Percentiles rank a stretch among this genome's conserved stretches.
Evolutionary conservation across 2,329 filamentous ascomycete species (phyloP).

Genomic region (Grosmannia serpens): DNA sequence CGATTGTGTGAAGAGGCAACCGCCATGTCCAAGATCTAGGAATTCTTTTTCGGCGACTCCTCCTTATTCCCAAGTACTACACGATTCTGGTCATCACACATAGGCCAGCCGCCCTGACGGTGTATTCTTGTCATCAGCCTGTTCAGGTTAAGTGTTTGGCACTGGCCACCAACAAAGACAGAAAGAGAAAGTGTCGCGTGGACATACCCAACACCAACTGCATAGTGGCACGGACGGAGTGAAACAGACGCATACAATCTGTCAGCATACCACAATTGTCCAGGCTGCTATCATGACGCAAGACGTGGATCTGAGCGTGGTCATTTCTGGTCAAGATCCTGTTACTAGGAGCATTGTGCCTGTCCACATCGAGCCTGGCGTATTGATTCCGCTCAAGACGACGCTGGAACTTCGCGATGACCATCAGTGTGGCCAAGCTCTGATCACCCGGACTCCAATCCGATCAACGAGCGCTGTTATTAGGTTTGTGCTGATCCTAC

Average conservation of each 20-base stretch:
- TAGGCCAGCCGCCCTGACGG: slow-evolving; percentile 9
- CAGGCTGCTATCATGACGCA: slow-evolving; percentile 10
- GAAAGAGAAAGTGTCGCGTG: background rate
- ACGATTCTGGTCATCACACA: slow-evolving; percentile 1
- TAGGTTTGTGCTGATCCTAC: slow-evolving; percentile 36
- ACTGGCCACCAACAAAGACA: background rate
- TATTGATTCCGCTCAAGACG: slow-evolving; percentile 53
- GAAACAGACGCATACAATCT: background rate
- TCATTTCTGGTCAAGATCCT: slow-evolving; percentile 20
- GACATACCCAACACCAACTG: too few species aligned
- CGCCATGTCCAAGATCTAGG: slow-evolving; percentile 17
- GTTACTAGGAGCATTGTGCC: slow-evolving; percentile 21
- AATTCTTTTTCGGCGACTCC: slow-evolving; percentile 14
- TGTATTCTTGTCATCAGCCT: background rate
- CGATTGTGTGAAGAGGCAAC: slow-evolving; percentile 10
- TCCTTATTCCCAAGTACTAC: slow-evolving; percentile 3
- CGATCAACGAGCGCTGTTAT: slow-evolving; percentile 62
- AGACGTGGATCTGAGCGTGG: slow-evolving; percentile 6
- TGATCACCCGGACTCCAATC: slow-evolving; percentile 60
- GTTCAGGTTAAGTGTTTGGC: background rate
- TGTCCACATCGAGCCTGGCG: slow-evolving; percentile 28
- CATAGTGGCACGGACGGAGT: background rate
- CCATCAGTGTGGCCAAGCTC: slow-evolving; percentile 48
- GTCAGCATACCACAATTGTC: background rate
- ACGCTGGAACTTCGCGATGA: slow-evolving; percentile 50